Evolutionary conservation across 345 rosid genomes (phyloP), one percentile per base, ranked within the genome.

Genomic region (Aquilaria sinensis): DNA sequence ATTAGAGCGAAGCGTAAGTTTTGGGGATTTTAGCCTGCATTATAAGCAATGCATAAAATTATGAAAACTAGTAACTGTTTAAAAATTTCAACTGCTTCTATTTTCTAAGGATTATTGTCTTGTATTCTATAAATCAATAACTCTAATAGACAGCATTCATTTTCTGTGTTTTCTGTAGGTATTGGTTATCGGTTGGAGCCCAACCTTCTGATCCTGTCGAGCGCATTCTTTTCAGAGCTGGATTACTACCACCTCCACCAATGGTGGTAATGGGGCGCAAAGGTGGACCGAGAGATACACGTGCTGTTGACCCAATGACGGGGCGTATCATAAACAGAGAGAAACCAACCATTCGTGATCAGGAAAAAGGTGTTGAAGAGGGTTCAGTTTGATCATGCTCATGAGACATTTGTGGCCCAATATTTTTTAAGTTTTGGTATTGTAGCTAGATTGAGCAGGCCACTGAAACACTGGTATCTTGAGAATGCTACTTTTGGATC

Each of bases 121-220:
- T 52, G 23, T 10, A n/a, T 52, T 15, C 23, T n/a, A 12, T n/a
- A n/a, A 32, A 9, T 30, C 58, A 15, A 13, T 29, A 0, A 23
- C 6, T 37, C 12, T 23, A 5, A 5, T 14, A 56, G 14, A 8
- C 58, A 29, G 14, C 58, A 59, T 41, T 41, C 45, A 0, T 14
- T 56, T 47, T 62, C 46, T 16, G 56, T 57, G 46, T 15, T 54
- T 53, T 66, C n/a, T 69, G 58, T 63, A 94, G 96, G 80, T 94
- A 94, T 67, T 94, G 97, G 97, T 70, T 90, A 61, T 90, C 99
- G 10, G 97, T 94, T 52, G 97, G 97, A 69, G 99, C 96, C 58
- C 96, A 88, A 78, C 81, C 99, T 67, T 90, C 96, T 30, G 89
- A 91, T 11, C 97, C 93, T 0, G 89, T 88, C 62, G 86, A 88